These are phyloP conservation scores for Chaetomium sp. DNA, from an alignment of 2,329 filamentous ascomycete species.

Conservation along the genomic window DNA sequence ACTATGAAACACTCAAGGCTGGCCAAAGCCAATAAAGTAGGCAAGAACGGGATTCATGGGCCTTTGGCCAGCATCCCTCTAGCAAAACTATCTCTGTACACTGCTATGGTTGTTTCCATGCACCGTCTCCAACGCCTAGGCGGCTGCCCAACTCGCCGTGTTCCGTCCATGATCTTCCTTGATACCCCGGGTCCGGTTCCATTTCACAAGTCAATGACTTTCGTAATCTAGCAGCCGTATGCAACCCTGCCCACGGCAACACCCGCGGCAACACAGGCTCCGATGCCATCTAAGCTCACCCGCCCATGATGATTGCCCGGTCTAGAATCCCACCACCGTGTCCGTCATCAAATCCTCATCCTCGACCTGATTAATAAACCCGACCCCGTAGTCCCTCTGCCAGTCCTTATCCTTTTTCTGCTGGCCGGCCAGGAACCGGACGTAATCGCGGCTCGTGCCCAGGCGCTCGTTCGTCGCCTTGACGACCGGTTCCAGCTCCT, in stretches of 20 bases:
- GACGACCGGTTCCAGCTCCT: constrained; percentile 51
- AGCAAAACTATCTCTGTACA: constrained; percentile 3
- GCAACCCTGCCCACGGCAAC: background rate
- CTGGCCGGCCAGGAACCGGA: constrained; percentile 51
- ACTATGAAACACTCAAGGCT: background rate
- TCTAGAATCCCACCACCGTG: constrained; percentile 31
- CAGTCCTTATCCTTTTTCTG: constrained; percentile 52
- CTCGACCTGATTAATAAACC: constrained; percentile 54
- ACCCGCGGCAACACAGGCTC: background rate
- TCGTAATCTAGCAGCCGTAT: background rate
- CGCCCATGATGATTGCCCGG: background rate
- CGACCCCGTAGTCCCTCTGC: constrained; percentile 35
- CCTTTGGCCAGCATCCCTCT: background rate
- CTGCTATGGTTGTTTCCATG: background rate
- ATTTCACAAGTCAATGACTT: background rate
- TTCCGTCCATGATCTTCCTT: background rate
- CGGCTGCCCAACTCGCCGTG: background rate
- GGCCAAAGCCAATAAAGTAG: background rate
- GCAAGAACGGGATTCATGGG: background rate
- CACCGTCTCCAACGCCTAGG: background rate
- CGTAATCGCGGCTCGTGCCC: constrained; percentile 58
- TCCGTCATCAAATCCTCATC: constrained; percentile 65
- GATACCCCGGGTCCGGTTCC: background rate
- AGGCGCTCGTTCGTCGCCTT: constrained; percentile 57
- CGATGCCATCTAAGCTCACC: background rate